A percentile compares a stretch with the other conserved stretches of the same genome.
Conservation (phyloP, 805 yeast genomes). For the Gaillardinia entomophila region DNA sequence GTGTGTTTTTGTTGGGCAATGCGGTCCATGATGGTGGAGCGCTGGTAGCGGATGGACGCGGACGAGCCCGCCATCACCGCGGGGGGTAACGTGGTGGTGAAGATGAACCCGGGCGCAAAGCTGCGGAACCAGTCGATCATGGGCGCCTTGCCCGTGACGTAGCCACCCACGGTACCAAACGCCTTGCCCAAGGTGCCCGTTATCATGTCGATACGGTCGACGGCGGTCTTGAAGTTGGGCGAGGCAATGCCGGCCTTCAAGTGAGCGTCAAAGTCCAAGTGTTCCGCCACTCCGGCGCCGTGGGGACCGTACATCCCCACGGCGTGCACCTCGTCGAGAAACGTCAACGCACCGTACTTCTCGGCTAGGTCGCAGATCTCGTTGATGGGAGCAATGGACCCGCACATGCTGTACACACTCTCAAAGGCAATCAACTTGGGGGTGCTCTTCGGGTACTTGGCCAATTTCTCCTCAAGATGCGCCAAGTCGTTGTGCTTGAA, state of each 20-base stretch:
- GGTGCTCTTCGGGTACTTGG: slow-evolving; percentile 73
- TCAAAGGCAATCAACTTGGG: slow-evolving; percentile 97
- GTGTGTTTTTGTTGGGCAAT: slow-evolving; percentile 81
- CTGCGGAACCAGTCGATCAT: slow-evolving; percentile 95
- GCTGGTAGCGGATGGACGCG: slow-evolving; percentile 80
- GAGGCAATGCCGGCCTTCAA: slow-evolving; percentile 58
- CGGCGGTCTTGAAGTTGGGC: slow-evolving; percentile 47
- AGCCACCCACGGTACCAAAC: slow-evolving; percentile 96
- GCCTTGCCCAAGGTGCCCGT: slow-evolving; percentile 98
- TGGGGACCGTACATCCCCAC: slow-evolving; percentile 99
- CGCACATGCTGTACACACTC: slow-evolving; percentile 97
- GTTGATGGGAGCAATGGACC: slow-evolving; percentile 91
- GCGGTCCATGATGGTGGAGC: slow-evolving; percentile 72
- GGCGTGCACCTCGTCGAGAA: slow-evolving; percentile 97
- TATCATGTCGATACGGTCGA: slow-evolving; percentile 91
- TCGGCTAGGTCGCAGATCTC: slow-evolving; percentile 93
- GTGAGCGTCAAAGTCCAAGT: slow-evolving; percentile 81
- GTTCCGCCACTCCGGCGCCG: slow-evolving; percentile 99
- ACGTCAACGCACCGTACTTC: slow-evolving; percentile 94
- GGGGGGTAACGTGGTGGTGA: slow-evolving; percentile 97
- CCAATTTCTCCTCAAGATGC: slow-evolving; percentile 75
- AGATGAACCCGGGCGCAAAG: slow-evolving; percentile 94
- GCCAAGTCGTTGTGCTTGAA: slow-evolving; percentile 86
- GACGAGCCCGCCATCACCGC: slow-evolving; percentile 93
- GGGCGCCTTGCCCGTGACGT: slow-evolving; percentile 80